Percentiles rank a stretch among this genome's conserved stretches.
These are phyloP conservation scores for Luffa aegyptiaca DNA, from an alignment of 306 rosid genomes.

Conservation along the genomic window DNA sequence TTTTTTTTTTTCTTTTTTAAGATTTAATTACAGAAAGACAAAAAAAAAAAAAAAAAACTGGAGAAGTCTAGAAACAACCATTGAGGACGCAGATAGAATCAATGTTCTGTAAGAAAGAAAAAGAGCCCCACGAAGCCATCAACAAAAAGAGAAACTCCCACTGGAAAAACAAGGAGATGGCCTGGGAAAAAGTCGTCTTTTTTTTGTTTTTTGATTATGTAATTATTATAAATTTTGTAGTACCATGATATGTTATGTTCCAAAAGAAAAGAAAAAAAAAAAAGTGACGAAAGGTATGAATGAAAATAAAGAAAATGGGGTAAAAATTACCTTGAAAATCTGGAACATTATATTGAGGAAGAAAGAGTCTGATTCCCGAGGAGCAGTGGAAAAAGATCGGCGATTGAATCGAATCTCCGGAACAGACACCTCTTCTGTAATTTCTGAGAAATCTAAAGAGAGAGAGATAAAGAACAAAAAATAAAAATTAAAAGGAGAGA, in stretches of 20 bases:
- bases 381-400: constrained; percentile 39
- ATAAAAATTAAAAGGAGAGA: constrained; percentile 20
- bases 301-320: not conserved
- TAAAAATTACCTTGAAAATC: constrained; percentile 76
- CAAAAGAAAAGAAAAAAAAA: not conserved
- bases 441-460: constrained; percentile 23
- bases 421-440: constrained; percentile 34
- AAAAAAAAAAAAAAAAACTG: constrained; percentile 8
- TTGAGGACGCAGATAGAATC: not conserved
- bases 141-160: not conserved
- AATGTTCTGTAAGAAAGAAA: not conserved
- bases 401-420: constrained; percentile 67
- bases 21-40: constrained; percentile 3
- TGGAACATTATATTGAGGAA: constrained; percentile 46
- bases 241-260: not conserved
- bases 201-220: not conserved
- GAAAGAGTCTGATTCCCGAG: constrained; percentile 38
- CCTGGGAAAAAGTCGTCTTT: not conserved
- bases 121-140: not conserved
- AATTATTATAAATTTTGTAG: not conserved
- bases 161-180: not conserved
- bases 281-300: not conserved
- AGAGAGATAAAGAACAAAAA: constrained; percentile 34
- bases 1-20: too few species aligned
- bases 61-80: not conserved